These are phyloP conservation scores for Boletus austroedulis DNA, from an alignment of 1,284 basidiomycete genomes.

Conservation along the genomic window DNA sequence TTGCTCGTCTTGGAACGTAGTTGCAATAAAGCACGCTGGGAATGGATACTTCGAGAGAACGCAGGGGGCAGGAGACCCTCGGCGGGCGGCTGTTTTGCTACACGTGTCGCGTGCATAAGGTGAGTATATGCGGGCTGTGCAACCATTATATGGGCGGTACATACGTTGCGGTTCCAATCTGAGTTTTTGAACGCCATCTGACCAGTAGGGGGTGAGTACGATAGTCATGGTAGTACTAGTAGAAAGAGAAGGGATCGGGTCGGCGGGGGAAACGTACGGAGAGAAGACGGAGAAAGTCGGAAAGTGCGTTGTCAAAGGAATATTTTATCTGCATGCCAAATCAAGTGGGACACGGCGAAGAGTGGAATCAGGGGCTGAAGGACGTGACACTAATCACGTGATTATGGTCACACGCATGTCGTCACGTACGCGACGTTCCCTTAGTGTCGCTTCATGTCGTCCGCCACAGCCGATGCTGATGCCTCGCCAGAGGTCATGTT, in stretches of 20 bases:
- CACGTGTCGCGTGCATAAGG: not conserved
- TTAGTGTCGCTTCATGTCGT: constrained; percentile 13
- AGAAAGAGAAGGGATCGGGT: not conserved
- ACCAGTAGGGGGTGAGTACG: constrained; percentile 67
- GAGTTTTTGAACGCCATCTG: constrained; percentile 56
- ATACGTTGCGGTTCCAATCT: constrained; percentile 56
- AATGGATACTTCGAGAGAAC: constrained; percentile 54
- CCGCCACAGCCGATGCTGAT: constrained; percentile 20
- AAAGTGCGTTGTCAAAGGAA: not conserved
- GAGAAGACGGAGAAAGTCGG: constrained; percentile 17
- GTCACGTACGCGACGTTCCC: constrained; percentile 22
- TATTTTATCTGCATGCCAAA: constrained; percentile 8
- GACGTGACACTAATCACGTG: constrained; percentile 17
- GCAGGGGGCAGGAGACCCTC: constrained; percentile 65
- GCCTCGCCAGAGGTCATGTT: constrained; percentile 63
- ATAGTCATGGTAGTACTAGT: constrained; percentile 49
- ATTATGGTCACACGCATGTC: constrained; percentile 15
- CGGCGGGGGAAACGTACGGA: not conserved
- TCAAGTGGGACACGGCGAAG: not conserved
- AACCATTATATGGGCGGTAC: constrained; percentile 29
- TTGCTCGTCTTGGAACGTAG: constrained; percentile 69
- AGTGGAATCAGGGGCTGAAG: not conserved
- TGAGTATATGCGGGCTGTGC: not conserved
- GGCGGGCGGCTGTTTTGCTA: constrained; percentile 48
- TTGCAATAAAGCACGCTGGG: constrained; percentile 61